phyloP scores from a whole-genome alignment of 108 stramenopile species.

The Fragilariopsis cylindrus region DNA sequence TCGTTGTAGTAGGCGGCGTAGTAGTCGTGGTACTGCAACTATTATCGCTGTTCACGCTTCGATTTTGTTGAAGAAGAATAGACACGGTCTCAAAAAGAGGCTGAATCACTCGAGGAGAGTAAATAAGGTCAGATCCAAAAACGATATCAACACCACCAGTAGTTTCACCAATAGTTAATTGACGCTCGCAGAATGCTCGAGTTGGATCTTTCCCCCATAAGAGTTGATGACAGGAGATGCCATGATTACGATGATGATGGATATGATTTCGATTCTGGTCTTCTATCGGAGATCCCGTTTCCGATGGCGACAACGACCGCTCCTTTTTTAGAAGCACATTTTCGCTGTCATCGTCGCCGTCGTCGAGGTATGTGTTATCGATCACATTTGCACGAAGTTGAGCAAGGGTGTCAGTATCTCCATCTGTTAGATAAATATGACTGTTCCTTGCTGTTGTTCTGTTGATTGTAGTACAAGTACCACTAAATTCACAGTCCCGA shows the following conservation, averaged over 20 bases:
- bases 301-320: background rate
- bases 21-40: background rate
- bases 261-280: background rate
- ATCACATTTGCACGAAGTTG: slow-evolving; percentile 52
- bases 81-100: slow-evolving; percentile 65
- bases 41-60: background rate
- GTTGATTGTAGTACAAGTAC: background rate
- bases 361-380: slow-evolving; percentile 25
- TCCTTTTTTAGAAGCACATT: background rate
- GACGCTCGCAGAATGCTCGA: slow-evolving; percentile 4
- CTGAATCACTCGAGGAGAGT: slow-evolving; percentile 48
- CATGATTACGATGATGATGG: background rate
- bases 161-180: background rate
- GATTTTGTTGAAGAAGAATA: slow-evolving; percentile 30
- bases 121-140: slow-evolving; percentile 67
- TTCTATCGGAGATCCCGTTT: background rate
- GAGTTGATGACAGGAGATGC: slow-evolving; percentile 26
- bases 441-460: background rate
- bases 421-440: slow-evolving; percentile 57
- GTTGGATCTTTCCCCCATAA: slow-evolving; percentile 29
- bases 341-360: background rate
- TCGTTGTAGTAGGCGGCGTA: background rate
- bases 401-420: slow-evolving; percentile 56
- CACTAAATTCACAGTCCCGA: background rate
- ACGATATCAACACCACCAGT: slow-evolving; percentile 37